phyloP scores from a whole-genome alignment of 768 basidiomycete genomes.

The Leucocoprinus birnbaumii region DNA sequence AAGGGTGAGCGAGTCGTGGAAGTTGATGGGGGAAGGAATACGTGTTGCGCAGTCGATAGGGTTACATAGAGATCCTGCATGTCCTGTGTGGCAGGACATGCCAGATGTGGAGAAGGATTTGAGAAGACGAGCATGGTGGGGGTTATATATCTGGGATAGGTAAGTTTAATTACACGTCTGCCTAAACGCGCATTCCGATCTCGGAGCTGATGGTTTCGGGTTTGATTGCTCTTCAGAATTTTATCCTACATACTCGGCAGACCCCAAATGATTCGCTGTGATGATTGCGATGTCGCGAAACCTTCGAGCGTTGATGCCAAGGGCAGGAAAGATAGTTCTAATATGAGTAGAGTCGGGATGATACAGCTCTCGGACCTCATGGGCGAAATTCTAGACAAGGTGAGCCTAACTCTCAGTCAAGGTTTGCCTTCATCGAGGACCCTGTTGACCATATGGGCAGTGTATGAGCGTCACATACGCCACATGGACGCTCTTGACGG shows the following conservation, averaged over 20 bases:
- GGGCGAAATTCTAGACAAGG: conserved; percentile 40
- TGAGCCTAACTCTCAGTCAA: conserved; percentile 16
- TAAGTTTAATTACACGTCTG: conserved; percentile 17
- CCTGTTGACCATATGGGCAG: conserved; percentile 19
- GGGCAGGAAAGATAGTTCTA: conserved; percentile 31
- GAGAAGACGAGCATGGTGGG: conserved; percentile 42
- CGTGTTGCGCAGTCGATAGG: conserved; percentile 38
- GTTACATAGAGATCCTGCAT: conserved; percentile 41
- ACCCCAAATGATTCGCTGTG: conserved; percentile 37
- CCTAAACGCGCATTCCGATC: conserved; percentile 5
- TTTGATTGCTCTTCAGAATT: conserved; percentile 23
- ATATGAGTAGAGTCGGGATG: conserved; percentile 32
- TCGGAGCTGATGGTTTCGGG: conserved; percentile 10
- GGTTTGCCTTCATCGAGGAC: background rate
- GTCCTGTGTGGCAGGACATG: conserved; percentile 39
- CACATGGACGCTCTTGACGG: conserved; percentile 31
- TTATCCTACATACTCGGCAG: conserved; percentile 43
- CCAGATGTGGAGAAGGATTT: conserved; percentile 38
- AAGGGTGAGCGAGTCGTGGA: conserved; percentile 48
- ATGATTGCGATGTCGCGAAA: conserved; percentile 34
- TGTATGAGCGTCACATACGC: conserved; percentile 34
- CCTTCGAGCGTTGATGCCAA: conserved; percentile 27
- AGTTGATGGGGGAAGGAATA: conserved; percentile 38
- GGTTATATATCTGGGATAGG: conserved; percentile 41
- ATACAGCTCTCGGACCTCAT: conserved; percentile 36